These are phyloP conservation scores for Aspergillus flavus DNA, from an alignment of 2,329 filamentous ascomycete genomes.

Conservation along the genomic window DNA sequence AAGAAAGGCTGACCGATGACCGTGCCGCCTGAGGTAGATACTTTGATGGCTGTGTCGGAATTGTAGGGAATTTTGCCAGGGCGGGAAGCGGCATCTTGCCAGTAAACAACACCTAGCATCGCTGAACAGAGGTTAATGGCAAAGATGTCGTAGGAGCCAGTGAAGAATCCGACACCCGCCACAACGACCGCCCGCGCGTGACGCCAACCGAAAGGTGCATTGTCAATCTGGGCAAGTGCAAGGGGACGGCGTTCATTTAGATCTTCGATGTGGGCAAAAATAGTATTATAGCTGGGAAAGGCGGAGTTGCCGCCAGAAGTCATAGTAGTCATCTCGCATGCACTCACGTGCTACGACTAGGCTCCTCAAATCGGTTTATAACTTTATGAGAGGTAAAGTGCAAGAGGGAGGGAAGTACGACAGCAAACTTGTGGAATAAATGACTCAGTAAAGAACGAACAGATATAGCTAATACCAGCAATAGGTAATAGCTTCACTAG, in stretches of 20 bases:
- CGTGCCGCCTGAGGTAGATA: slow-evolving; percentile 79
- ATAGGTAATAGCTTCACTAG: not conserved
- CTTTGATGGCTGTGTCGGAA: slow-evolving; percentile 81
- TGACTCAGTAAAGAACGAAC: not conserved
- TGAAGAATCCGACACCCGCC: slow-evolving; percentile 86
- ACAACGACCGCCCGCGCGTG: slow-evolving; percentile 77
- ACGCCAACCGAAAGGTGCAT: slow-evolving; percentile 81
- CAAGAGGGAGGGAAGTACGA: too few species aligned
- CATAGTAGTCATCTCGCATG: not conserved
- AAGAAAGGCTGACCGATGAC: slow-evolving; percentile 82
- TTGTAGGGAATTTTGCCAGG: slow-evolving; percentile 61
- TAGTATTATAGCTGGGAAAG: slow-evolving; percentile 57
- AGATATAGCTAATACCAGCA: not conserved
- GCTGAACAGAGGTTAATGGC: slow-evolving; percentile 71
- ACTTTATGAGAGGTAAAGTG: not conserved
- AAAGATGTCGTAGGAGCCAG: slow-evolving; percentile 83
- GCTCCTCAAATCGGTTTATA: too few species aligned
- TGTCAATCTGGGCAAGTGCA: slow-evolving; percentile 79
- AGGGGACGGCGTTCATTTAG: slow-evolving; percentile 77
- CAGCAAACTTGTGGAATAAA: not conserved
- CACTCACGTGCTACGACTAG: not conserved
- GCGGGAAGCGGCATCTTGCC: slow-evolving; percentile 55
- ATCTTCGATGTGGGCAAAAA: slow-evolving; percentile 46
- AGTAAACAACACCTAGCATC: slow-evolving; percentile 81
- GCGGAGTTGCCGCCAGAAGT: slow-evolving; percentile 55